Evolutionary conservation across 1,284 basidiomycete genomes (phyloP).

Genomic region (Cutaneotrichosporon mucoides): DNA sequence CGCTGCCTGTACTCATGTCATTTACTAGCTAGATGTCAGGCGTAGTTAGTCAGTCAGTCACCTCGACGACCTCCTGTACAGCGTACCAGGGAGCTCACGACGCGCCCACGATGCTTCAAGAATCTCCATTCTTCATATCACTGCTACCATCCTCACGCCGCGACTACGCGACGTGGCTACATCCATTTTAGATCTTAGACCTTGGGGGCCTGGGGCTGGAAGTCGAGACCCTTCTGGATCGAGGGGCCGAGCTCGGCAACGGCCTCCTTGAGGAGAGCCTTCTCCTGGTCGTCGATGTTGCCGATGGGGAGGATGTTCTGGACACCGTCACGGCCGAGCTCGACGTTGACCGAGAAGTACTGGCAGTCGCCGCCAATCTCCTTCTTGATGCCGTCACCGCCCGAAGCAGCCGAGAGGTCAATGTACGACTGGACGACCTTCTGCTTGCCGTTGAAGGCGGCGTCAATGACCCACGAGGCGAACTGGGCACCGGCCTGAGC

Average conservation of each 20-base stretch:
- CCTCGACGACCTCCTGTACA: too few species aligned
- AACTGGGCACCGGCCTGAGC: constrained; percentile 92
- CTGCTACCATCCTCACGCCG: too few species aligned
- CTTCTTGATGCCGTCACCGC: constrained; percentile 48
- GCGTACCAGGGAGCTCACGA: too few species aligned
- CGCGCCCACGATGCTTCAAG: too few species aligned
- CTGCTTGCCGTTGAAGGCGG: constrained; percentile 75
- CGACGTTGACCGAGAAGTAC: constrained; percentile 86
- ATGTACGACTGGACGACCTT: constrained; percentile 82
- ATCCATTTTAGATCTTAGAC: too few species aligned
- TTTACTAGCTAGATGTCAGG: too few species aligned
- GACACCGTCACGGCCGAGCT: constrained; percentile 64
- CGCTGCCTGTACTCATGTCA: too few species aligned
- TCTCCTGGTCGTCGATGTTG: constrained; percentile 52
- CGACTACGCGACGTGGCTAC: too few species aligned
- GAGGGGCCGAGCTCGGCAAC: constrained; percentile 55
- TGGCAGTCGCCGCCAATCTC: constrained; percentile 56
- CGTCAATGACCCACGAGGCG: constrained; percentile 73
- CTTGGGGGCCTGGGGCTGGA: constrained; percentile 45
- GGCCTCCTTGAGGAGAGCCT: constrained; percentile 52
- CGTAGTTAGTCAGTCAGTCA: too few species aligned
- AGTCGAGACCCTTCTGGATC: constrained; percentile 52
- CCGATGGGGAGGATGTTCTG: constrained; percentile 56
- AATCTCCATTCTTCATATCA: too few species aligned
- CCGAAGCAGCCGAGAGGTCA: constrained; percentile 59